A percentile compares a stretch with the other conserved stretches of the same genome.
Evolutionary conservation across 2,329 filamentous ascomycete genomes (phyloP).

Genomic region (Clonostachys rhizophaga): DNA sequence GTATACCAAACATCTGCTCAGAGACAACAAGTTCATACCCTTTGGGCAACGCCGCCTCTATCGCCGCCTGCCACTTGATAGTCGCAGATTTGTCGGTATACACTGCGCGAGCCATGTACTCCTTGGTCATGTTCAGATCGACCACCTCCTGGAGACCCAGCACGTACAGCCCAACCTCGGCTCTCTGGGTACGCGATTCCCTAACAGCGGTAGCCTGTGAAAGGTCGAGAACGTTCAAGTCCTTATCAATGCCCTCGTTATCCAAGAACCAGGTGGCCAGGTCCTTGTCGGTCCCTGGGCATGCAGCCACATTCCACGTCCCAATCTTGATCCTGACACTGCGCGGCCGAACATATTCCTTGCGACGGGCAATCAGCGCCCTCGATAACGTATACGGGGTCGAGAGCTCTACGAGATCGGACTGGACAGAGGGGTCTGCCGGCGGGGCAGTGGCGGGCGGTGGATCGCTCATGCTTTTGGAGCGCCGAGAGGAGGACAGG

Average conservation of each 20-base stretch:
- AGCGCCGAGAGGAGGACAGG: background rate
- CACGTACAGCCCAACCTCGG: constrained; percentile 74
- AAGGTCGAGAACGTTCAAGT: constrained; percentile 50
- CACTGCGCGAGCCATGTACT: constrained; percentile 62
- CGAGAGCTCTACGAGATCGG: constrained; percentile 40
- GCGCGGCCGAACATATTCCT: constrained; percentile 74
- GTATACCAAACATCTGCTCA: constrained; percentile 81
- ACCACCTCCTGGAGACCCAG: constrained; percentile 91
- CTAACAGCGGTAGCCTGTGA: constrained; percentile 25
- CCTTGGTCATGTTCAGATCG: constrained; percentile 73
- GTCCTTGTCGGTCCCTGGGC: constrained; percentile 82
- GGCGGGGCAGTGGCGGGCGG: constrained; percentile 16
- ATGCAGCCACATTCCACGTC: constrained; percentile 90
- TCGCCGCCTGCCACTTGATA: constrained; percentile 74
- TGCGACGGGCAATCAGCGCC: constrained; percentile 65
- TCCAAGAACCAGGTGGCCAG: constrained; percentile 83
- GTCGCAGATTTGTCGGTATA: constrained; percentile 70
- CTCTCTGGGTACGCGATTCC: constrained; percentile 37
- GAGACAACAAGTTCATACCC: constrained; percentile 75
- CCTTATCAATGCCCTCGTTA: constrained; percentile 64
- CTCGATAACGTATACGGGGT: constrained; percentile 55
- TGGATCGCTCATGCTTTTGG: constrained; percentile 14
- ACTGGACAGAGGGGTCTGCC: constrained; percentile 17
- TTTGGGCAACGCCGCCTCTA: constrained; percentile 68
- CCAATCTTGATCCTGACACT: constrained; percentile 83